Evolutionary conservation across 495 filamentous ascomycete genomes (phyloP).

Genomic region (Parathielavia appendiculata): DNA sequence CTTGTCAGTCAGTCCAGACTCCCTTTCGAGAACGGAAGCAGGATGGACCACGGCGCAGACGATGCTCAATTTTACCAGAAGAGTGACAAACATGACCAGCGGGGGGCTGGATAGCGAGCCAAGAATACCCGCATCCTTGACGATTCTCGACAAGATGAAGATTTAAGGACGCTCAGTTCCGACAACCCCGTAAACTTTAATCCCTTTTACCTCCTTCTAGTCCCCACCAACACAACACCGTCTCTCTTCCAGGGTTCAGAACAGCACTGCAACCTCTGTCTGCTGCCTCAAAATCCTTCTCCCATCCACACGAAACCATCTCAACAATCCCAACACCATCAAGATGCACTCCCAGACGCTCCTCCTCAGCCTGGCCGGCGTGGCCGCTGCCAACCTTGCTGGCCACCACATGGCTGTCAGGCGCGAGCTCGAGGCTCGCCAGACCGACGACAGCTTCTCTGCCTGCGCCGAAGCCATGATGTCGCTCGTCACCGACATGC

Average conservation of each 20-base stretch:
- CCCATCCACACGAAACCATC: background rate
- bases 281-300: background rate
- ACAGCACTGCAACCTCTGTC: background rate
- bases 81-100: background rate
- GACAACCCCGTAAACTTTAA: too few species aligned
- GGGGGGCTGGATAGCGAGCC: background rate
- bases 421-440: slow-evolving; percentile 14
- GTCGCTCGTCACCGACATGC: slow-evolving; percentile 13
- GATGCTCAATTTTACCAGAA: background rate
- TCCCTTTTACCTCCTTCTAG: too few species aligned
- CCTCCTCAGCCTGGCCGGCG: slow-evolving; percentile 16
- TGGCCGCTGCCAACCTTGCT: slow-evolving; percentile 12
- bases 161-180: too few species aligned
- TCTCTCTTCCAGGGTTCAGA: background rate
- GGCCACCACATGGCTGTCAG: slow-evolving; percentile 6
- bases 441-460: slow-evolving; percentile 15
- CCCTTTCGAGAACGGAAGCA: background rate
- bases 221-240: too few species aligned
- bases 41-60: background rate
- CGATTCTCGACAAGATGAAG: too few species aligned
- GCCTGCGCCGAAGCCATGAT: slow-evolving; percentile 17
- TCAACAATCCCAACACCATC: background rate
- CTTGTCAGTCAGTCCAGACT: background rate
- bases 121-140: too few species aligned
- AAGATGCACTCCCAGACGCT: slow-evolving; percentile 19